A percentile compares a stretch with the other conserved stretches of the same genome.
Evolutionary conservation across 2,329 filamentous ascomycete genomes (phyloP).

Genomic region (Lachnellula occidentalis): DNA sequence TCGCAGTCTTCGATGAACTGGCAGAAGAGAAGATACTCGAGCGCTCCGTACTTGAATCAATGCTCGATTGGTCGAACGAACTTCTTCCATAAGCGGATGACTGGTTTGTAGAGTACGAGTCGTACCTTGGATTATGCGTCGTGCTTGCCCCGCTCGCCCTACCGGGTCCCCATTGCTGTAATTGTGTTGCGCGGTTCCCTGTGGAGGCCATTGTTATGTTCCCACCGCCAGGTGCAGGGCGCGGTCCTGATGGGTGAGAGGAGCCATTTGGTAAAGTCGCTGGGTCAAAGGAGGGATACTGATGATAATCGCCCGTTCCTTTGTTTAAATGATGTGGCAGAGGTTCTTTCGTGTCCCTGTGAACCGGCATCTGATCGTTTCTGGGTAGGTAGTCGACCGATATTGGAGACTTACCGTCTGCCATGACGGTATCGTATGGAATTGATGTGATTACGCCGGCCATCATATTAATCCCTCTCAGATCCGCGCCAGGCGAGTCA

Average conservation of each 20-base stretch:
- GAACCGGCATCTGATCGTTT: slow-evolving; percentile 55
- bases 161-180: slow-evolving; percentile 70
- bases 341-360: slow-evolving; percentile 53
- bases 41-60: slow-evolving; percentile 55
- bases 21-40: slow-evolving; percentile 51
- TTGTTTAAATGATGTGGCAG: slow-evolving; percentile 82
- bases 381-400: slow-evolving; percentile 68
- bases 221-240: slow-evolving; percentile 50
- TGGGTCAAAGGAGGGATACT: slow-evolving; percentile 72
- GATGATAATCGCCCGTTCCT: slow-evolving; percentile 72
- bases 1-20: slow-evolving; percentile 47
- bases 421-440: slow-evolving; percentile 68
- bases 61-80: slow-evolving; percentile 60
- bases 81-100: slow-evolving; percentile 32
- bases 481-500: slow-evolving; percentile 54
- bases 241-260: slow-evolving; percentile 54
- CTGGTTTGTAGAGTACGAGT: slow-evolving; percentile 48
- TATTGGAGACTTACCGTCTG: slow-evolving; percentile 64
- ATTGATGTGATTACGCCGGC: slow-evolving; percentile 84
- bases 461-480: slow-evolving; percentile 61
- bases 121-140: slow-evolving; percentile 54
- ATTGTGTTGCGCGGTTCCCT: slow-evolving; percentile 63
- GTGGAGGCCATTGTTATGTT: slow-evolving; percentile 68
- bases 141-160: slow-evolving; percentile 49
- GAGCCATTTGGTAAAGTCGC: slow-evolving; percentile 43